Base-by-base conservation (phyloP, 441 rosid genomes). In the Arabidopsis hybrid region DNA sequence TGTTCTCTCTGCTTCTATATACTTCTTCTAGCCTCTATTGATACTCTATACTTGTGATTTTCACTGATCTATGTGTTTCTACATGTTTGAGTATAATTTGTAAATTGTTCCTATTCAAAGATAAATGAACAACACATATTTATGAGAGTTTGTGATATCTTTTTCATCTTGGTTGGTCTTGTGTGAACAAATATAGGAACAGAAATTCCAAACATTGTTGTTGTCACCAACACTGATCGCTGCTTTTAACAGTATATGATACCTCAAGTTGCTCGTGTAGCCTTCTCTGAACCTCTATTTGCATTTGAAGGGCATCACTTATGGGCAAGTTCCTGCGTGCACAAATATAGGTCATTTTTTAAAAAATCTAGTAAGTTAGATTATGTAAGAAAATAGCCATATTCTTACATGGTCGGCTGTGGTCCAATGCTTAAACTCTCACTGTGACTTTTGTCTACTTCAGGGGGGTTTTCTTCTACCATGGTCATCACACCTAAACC, bases 261-360 rank as follows among this genome's bases (percentile, higher is more conserved):
- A 92, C 99, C 97, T 95, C 97, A 60, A 95, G 93, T 78, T 95
- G 98, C 77, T 95, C 97, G 59, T 92, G 99, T 58, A 95, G 84
- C 76, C 92, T 86, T 82, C 93, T 91, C 83, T 91, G 97, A 67
- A 91, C 98, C 80, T 95, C 97, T 63, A 95, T 95, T 84, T 95
- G 99, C 91, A 95, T 89, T 83, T 92, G 95, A 60, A 95, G 88
- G n/a, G 98, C 89, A 82, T 95, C 96, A 53, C 77, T 83, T 79
- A 92, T 80, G 46, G 89, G 97, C 50, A 88, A 67, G 83, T 83
- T 83, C 81, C 98, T 89, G 93, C 21, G 47, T 80, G 74, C 42
- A 68, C 65, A 63, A 69, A 43, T n/a, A 65, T n/a, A 47, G 14
- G 38, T 70, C 42, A 67, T 10, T 40, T 60, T 12, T 47, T 10